Evolutionary conservation across 2,329 filamentous ascomycete species (phyloP), one percentile per base, ranked within the genome.

Genomic region (Cryphonectria radicalis): DNA sequence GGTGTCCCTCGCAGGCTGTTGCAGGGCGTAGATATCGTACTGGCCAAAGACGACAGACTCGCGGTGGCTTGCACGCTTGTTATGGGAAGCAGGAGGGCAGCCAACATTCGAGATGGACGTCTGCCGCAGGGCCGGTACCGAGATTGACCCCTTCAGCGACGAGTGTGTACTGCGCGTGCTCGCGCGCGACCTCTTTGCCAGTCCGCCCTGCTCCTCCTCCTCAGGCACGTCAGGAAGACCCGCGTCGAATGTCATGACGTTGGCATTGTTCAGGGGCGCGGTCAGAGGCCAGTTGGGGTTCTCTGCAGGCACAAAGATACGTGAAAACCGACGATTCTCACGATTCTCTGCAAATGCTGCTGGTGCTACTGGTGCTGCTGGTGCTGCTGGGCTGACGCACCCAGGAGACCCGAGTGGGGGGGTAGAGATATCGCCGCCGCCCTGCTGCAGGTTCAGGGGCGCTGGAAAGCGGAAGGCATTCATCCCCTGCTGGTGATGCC

Each of bases 211-310:
- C 74, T 91, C 89, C 46, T 91, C 89, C 75, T 91, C 89, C 76
- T 91, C 89, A 0, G 89, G 87, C 4, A 91, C 89, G 74, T 90
- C 86, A 7, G 88, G 83, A 25, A 91, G 80, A 28, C 84, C 80
- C 17, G 77, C 80, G 68, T 85, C 84, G 72, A 81, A 84, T 8
- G 69, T 62, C 13, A 67, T 46, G 13, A 62, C 63, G 19, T 59
- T 69, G 13, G 80, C 72, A 40, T 75, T 72, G 69, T 78, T 78
- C n/a, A 77, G 76, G 10, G 80, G 77, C 35, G 80, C 77, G 2
- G 81, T 79, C 66, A 89, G 76, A 1, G 77, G 84, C 84, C 84
- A 86, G 68, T 84, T 82, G 22, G 77, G 75, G 64, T 84, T 81
- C 42, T 82, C 81, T 7, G 73, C 73, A 76, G 32, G 82, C 32